These are phyloP conservation scores for Lasiosphaeria miniovina DNA, from an alignment of 495 filamentous ascomycete species.

Conservation along the genomic window DNA sequence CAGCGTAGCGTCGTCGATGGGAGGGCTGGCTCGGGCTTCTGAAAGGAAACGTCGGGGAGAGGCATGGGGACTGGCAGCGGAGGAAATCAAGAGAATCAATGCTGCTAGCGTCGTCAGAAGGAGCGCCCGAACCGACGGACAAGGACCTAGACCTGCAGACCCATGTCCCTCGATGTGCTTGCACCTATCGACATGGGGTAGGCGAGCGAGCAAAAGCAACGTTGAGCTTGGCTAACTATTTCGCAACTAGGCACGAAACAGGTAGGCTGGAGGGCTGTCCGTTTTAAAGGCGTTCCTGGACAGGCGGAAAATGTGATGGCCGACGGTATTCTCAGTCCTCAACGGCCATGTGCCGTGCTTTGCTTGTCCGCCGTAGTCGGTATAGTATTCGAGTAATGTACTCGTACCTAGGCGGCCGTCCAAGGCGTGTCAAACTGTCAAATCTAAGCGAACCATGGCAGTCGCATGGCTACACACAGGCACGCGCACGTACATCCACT, in stretches of 20 bases:
- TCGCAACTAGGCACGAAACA: background rate
- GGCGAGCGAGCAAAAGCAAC: conserved; percentile 11
- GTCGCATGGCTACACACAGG: background rate
- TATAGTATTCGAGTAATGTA: too few relatives aligned
- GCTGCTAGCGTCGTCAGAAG: conserved; percentile 16
- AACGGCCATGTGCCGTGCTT: too few relatives aligned
- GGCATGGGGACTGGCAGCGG: background rate
- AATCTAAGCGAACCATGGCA: conserved; percentile 1
- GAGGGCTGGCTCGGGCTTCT: background rate
- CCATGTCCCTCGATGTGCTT: background rate
- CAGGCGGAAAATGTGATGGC: background rate
- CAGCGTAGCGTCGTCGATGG: background rate
- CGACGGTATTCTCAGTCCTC: background rate
- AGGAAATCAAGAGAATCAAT: conserved; percentile 10
- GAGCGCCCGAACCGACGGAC: conserved; percentile 7
- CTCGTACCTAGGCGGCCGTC: background rate
- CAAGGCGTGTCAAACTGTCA: background rate
- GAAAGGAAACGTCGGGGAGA: background rate
- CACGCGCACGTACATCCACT: background rate
- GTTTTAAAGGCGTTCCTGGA: background rate
- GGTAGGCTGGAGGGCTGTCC: background rate
- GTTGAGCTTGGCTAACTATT: background rate
- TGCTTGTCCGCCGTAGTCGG: too few relatives aligned
- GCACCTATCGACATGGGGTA: conserved; percentile 9
- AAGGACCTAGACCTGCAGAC: conserved; percentile 7